Evolutionary conservation across 1,284 basidiomycete species (phyloP).

Genomic region (Apiotrichum akiyoshidainum): DNA sequence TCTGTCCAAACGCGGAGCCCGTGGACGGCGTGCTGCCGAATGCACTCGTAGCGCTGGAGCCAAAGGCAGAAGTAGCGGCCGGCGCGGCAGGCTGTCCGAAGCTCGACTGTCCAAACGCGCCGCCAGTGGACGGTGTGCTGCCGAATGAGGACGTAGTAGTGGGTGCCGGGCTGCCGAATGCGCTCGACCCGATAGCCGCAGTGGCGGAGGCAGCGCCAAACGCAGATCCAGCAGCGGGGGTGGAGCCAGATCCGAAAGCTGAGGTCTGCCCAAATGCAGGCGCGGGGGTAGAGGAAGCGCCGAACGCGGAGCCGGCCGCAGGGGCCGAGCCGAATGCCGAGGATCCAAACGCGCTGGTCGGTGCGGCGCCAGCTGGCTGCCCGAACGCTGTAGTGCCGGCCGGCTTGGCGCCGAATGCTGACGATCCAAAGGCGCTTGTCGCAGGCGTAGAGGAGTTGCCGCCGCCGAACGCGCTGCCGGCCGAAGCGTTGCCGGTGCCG

Average conservation of each 20-base stretch:
- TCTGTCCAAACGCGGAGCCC: slow-evolving; percentile 26
- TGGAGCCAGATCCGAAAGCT: not conserved
- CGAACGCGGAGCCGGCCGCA: slow-evolving; percentile 8
- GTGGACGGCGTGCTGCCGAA: slow-evolving; percentile 24
- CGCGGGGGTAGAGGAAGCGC: not conserved
- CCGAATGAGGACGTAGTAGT: slow-evolving; percentile 10
- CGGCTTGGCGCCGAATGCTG: slow-evolving; percentile 45
- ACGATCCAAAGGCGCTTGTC: not conserved
- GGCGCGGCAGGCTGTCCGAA: slow-evolving; percentile 31
- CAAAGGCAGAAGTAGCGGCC: slow-evolving; percentile 2
- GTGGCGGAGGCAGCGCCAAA: not conserved
- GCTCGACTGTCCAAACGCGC: slow-evolving; percentile 47
- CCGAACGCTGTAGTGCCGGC: slow-evolving; percentile 17
- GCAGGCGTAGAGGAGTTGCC: too few relatives aligned
- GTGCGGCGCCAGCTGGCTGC: slow-evolving; percentile 12
- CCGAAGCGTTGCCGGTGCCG: too few relatives aligned
- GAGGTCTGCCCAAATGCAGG: too few relatives aligned
- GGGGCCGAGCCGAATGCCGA: slow-evolving; percentile 1
- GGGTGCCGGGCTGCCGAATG: too few relatives aligned
- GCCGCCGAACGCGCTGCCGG: too few relatives aligned
- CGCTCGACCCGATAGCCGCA: not conserved
- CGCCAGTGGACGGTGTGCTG: slow-evolving; percentile 7
- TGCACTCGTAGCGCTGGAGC: slow-evolving; percentile 25
- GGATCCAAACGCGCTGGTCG: slow-evolving; percentile 22
- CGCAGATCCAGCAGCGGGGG: slow-evolving; percentile 6